Base-by-base conservation (phyloP, 2,329 filamentous ascomycete genomes). In the Ophiosphaerella korrae region DNA sequence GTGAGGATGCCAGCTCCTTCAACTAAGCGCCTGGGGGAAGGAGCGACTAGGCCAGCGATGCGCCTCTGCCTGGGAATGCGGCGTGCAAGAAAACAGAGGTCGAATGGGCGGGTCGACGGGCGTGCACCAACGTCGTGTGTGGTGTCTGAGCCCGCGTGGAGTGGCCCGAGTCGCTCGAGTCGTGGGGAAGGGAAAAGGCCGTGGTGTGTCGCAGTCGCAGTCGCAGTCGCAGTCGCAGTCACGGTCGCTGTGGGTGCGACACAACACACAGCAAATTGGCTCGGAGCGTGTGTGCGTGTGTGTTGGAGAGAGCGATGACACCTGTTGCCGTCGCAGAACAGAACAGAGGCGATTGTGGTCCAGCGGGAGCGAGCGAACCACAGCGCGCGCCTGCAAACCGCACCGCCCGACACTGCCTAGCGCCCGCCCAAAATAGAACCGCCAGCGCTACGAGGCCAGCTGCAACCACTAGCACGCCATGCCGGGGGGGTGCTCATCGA, bases 1-100 rank as follows among this genome's bases (percentile, higher is more conserved):
- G 6, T 34, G 26, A 75, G 72, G 62, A 75, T 75, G 67, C 73
- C 73, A 73, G 73, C 72, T 75, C 64, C 73, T 29, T 74, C 73
- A 64, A 65, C 57, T 72, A 74, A 71, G 71, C 71, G 70, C 71
- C 64, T 62, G 64, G 65, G 54, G 26, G 63, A 74, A 66, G 57
- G 71, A 74, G 68, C 63, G 71, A 71, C 67, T 67, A 61, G 66
- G 57, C 55, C 53, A 63, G 63, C 68, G 64, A 70, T 65, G 68
- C 68, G 68, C 65, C 64, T 63, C 54, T 48, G 50, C 55, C 53
- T 58, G 64, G 36, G 47, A 58, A 52, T 42, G 59, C 56, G 58
- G 65, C 62, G 64, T 52, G 56, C 57, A 53, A 40, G 55, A 55
- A 52, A 48, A 60, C 54, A 58, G 26, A 8, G 26, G 52, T 57